A percentile compares a stretch with the other conserved stretches of the same genome.
These are phyloP conservation scores for Corynespora cassiicola DNA, from an alignment of 2,329 filamentous ascomycete species.

Conservation along the genomic window DNA sequence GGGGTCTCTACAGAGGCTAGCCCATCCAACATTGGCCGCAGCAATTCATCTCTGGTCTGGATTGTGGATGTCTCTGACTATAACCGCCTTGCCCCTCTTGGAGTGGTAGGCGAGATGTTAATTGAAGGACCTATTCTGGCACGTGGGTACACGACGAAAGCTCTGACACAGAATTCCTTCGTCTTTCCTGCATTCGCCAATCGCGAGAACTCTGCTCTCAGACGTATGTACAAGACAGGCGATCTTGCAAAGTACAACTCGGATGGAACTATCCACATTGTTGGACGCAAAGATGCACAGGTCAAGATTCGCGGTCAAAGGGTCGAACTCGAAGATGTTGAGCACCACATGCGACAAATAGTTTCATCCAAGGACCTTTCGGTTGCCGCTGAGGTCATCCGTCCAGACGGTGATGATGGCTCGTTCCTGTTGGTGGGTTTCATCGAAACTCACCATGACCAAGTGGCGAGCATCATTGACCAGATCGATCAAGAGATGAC, in stretches of 20 bases:
- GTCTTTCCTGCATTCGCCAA: conserved; percentile 8
- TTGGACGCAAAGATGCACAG: conserved; percentile 27
- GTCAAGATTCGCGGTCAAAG: conserved; percentile 29
- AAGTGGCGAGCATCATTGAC: too few species aligned
- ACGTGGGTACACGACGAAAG: conserved; percentile 21
- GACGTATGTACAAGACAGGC: conserved; percentile 25
- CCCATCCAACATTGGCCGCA: conserved; percentile 46
- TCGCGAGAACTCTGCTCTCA: too few species aligned
- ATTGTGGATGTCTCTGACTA: conserved; percentile 30
- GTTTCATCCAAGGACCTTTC: background rate
- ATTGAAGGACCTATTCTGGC: conserved; percentile 59
- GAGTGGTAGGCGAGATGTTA: conserved; percentile 55
- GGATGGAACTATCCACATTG: conserved; percentile 21
- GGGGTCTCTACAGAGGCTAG: too few species aligned
- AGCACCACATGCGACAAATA: conserved; percentile 14
- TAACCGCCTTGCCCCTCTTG: conserved; percentile 15
- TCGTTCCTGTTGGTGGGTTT: too few species aligned
- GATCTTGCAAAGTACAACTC: conserved; percentile 21
- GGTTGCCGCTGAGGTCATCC: conserved; percentile 14
- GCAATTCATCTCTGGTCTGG: conserved; percentile 59
- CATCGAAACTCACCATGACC: too few species aligned
- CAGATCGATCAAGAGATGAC: too few species aligned
- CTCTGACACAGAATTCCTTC: conserved; percentile 7
- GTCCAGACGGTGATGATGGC: too few species aligned
- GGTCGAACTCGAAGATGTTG: conserved; percentile 28